Evolutionary conservation across 768 basidiomycete genomes (phyloP), one percentile per base, ranked within the genome.

Genomic region (Amanita thiersii): DNA sequence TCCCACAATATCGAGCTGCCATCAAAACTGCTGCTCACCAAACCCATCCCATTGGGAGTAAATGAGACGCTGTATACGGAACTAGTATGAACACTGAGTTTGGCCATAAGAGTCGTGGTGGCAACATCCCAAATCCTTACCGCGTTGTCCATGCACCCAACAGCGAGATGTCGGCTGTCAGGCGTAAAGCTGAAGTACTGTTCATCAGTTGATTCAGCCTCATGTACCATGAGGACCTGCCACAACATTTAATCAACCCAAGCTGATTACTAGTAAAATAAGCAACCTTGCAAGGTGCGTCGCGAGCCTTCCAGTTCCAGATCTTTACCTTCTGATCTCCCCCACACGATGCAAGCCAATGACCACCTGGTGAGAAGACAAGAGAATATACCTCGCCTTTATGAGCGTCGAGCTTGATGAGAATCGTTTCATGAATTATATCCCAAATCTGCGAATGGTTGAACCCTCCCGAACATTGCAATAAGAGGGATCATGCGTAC

Each of bases 311-410:
- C 0, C 81, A 83, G 11, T 82, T 86, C 4, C 81, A 85, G 14
- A 88, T 82, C 47, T 88, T 77, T 47, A 78, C 69, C 20, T n/a
- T n/a, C n/a, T n/a, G n/a, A n/a, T n/a, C n/a, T n/a, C n/a, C n/a
- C n/a, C n/a, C n/a, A 30, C 29, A 9, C 29, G 29, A 30, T 9
- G 14, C 29, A 30, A 30, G 9, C 29, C 9, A 30, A 14, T 75
- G 68, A 7, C 86, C 87, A 48, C 88, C 83, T 26, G 68, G 64
- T 14, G 81, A 81, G 62, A 88, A 93, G 57, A 86, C 87, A 50
- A 94, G 79, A 15, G 90, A 89, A 61, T 94, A 93, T 52, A 94
- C 91, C 57, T 92, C 90, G 55, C 88, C 85, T 49, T 76, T 73
- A 61, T 94, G 91, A 2, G 91, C 91, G 45, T 79, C 75, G 51